Evolutionary conservation across 371 early-diverging fungal species (phyloP).

Genomic region (Paraphysoderma sedebokerense): DNA sequence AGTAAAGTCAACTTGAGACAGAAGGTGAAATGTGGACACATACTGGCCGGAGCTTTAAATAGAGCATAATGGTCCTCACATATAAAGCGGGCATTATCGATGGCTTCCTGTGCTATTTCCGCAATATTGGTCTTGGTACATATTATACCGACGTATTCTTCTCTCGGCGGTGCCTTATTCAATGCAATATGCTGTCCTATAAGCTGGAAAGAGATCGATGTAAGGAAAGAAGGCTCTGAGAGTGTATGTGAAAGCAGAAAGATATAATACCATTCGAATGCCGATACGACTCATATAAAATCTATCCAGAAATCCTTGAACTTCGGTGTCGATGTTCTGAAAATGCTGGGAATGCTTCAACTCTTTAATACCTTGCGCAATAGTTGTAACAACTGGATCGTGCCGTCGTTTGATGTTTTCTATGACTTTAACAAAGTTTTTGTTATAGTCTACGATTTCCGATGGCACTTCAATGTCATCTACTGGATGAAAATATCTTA

Average conservation of each 20-base stretch:
- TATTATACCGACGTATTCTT: conserved; percentile 87
- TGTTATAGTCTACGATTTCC: conserved; percentile 59
- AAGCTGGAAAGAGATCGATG: neutral
- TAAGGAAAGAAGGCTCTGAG: conserved; percentile 1
- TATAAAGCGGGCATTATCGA: conserved; percentile 77
- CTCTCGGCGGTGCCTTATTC: conserved; percentile 31
- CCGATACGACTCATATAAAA: conserved; percentile 96
- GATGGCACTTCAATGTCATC: conserved; percentile 38
- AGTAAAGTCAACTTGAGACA: too few relatives aligned
- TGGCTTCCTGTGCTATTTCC: conserved; percentile 66
- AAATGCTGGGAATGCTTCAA: conserved; percentile 55
- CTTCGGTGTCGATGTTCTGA: conserved; percentile 48
- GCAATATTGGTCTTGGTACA: conserved; percentile 73
- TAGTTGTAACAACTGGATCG: conserved; percentile 81
- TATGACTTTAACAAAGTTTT: conserved; percentile 62
- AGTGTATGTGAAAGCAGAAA: neutral
- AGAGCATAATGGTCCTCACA: conserved; percentile 83
- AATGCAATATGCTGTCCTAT: conserved; percentile 59
- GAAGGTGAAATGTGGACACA: too few relatives aligned
- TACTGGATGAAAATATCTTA: neutral
- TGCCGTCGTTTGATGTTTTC: conserved; percentile 83
- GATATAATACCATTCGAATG: conserved; percentile 65
- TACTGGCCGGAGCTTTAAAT: conserved; percentile 61
- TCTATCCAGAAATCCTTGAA: conserved; percentile 87
- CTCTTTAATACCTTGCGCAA: conserved; percentile 87